Conservation (phyloP, 192 early-diverging fungal species). For the Coemansia sp. region DNA sequence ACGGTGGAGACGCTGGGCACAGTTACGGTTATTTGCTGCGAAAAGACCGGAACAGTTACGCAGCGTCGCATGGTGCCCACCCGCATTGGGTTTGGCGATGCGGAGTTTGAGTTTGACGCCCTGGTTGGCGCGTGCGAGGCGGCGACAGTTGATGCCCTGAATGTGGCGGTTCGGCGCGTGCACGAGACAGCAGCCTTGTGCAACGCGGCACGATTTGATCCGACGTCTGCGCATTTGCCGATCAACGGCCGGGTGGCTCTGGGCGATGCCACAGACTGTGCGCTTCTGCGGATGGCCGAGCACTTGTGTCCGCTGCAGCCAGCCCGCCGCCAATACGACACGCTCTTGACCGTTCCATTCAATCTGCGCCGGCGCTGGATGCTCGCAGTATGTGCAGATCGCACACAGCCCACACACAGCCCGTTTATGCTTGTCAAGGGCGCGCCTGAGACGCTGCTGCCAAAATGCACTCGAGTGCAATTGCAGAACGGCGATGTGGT, state of each 20-base stretch:
- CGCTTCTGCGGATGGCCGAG: constrained; percentile 69
- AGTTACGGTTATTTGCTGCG: constrained; percentile 70
- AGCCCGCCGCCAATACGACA: constrained; percentile 6
- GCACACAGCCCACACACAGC: constrained; percentile 13
- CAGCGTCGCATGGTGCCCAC: constrained; percentile 70
- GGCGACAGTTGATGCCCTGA: constrained; percentile 8
- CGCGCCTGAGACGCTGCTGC: constrained; percentile 74
- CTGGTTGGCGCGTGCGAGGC: background rate
- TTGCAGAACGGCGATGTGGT: constrained; percentile 38
- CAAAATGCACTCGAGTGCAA: constrained; percentile 49
- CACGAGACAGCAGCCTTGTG: constrained; percentile 61
- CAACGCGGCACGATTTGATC: constrained; percentile 68
- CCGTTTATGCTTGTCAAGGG: constrained; percentile 70
- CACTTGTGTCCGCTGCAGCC: constrained; percentile 18
- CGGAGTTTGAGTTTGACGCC: background rate
- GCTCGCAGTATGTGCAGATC: constrained; percentile 30
- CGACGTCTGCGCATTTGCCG: constrained; percentile 48
- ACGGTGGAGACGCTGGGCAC: constrained; percentile 87
- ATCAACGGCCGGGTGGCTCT: constrained; percentile 59
- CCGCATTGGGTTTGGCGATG: constrained; percentile 16
- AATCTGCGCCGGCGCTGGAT: constrained; percentile 76
- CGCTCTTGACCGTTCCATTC: constrained; percentile 63
- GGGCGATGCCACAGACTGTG: constrained; percentile 88
- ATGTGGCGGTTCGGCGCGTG: constrained; percentile 19
- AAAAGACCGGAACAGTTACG: constrained; percentile 95